Evolutionary conservation across 2,329 filamentous ascomycete genomes (phyloP), one percentile per base, ranked within the genome.

Genomic region (Scytalidium lignicola): DNA sequence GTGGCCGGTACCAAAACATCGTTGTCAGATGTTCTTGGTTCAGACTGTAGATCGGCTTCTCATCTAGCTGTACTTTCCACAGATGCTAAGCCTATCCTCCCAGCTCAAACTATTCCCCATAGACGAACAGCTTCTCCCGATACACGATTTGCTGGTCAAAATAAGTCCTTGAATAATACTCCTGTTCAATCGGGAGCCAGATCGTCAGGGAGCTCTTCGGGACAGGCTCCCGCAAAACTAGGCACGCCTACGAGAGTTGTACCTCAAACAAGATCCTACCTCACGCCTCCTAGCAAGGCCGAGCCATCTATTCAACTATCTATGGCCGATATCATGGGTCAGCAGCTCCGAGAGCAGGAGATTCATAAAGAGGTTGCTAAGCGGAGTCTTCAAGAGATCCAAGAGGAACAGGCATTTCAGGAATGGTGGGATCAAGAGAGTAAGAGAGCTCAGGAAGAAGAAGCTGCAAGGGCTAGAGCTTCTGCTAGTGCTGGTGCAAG

Each of bases 391-490:
- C 85, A 95, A 62, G 93, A 97, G 55, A 99, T 99, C 51, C 93
- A 99, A 65, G 83, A 93, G 56, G 93, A 99, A 68, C 93, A 99
- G 64, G 90, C 90, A 46, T 99, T 99, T 65, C 89, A 96, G 64
- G 85, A 95, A 65, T 96, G 91, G 90, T 96, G 90, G 90, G 89
- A 95, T 57, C 83, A 87, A 54, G 91, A 96, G 67, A 90, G 85
- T 59, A 77, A 78, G 51, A 76, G 87, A 22, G 80, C 86, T 32
- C 84, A 85, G 55, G 80, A 85, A 56, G 60, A 64, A 48, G 58
- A 62, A 43, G 59, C 58, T 32, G 51, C 51, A 2, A 56, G 52
- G 40, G 41, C 53, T 2, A 55, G 49, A 43, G 26, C 47, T 23
- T 46, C 51, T 44, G 46, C 28, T 20, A 28, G 22, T 43, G 44